phyloP scores from a whole-genome alignment of 345 rosid species.

The Pelargonium nanum region DNA sequence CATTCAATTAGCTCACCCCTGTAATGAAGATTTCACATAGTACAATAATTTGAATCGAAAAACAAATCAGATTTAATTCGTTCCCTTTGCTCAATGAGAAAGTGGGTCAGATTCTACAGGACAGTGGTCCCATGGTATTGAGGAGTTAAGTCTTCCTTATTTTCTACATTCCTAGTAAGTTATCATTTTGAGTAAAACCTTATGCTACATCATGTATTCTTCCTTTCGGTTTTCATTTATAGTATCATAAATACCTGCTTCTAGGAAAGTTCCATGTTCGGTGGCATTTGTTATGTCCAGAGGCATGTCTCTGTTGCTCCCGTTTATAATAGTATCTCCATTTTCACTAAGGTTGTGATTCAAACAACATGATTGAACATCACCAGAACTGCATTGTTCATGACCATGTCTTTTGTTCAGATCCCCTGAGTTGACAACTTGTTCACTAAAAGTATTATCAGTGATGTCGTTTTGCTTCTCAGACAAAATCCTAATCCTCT shows the following conservation, averaged over 20 bases:
- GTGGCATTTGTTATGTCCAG: slow-evolving; percentile 13
- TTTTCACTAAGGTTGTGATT: slow-evolving; percentile 13
- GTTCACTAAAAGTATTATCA: slow-evolving; percentile 10
- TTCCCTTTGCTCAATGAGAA: no score
- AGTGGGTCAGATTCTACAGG: no score
- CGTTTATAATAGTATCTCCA: slow-evolving; percentile 14
- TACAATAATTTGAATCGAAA: no score
- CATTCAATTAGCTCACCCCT: no score
- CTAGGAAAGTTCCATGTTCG: slow-evolving; percentile 12
- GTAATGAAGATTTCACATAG: no score
- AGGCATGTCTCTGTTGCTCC: slow-evolving; percentile 1
- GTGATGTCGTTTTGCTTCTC: slow-evolving; percentile 7
- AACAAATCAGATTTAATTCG: no score
- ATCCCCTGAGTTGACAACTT: slow-evolving; percentile 20
- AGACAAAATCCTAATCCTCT: slow-evolving; percentile 14
- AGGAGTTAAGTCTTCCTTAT: no score
- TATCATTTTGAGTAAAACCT: slow-evolving; percentile 13
- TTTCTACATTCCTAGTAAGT: slow-evolving; percentile 10
- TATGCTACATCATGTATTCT: not conserved
- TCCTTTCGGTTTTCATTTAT: not conserved
- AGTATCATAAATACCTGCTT: not conserved
- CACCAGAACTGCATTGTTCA: slow-evolving; percentile 15
- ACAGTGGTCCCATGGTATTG: no score
- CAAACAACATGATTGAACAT: slow-evolving; percentile 15
- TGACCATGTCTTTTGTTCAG: slow-evolving; percentile 12